Percentiles rank a stretch among this genome's conserved stretches.
These are phyloP conservation scores for Aspergillus intermedius DNA, from an alignment of 2,329 filamentous ascomycete species.

Conservation along the genomic window DNA sequence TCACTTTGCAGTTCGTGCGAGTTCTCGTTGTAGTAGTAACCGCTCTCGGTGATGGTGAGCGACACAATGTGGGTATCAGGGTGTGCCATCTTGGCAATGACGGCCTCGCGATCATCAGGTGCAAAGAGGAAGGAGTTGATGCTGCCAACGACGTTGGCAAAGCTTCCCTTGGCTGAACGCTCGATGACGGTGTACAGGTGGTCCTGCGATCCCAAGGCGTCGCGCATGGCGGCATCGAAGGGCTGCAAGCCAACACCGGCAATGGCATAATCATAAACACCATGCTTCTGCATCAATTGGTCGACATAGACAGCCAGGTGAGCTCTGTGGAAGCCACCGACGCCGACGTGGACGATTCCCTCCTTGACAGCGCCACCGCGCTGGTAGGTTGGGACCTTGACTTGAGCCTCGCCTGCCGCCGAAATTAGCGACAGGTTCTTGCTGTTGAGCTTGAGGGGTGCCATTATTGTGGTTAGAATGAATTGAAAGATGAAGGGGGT, in stretches of 20 bases:
- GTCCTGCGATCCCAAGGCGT: constrained; percentile 44
- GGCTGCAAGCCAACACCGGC: constrained; percentile 48
- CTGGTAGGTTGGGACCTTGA: constrained; percentile 40
- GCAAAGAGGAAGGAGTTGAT: constrained; percentile 50
- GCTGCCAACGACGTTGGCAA: constrained; percentile 45
- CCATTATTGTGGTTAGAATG: constrained; percentile 14
- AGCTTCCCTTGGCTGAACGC: constrained; percentile 47
- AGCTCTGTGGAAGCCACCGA: constrained; percentile 51
- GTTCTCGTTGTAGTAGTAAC: constrained; percentile 55
- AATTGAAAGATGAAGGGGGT: not conserved
- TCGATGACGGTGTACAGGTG: constrained; percentile 50
- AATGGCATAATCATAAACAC: constrained; percentile 44
- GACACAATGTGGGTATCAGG: constrained; percentile 51
- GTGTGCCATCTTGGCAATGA: constrained; percentile 51
- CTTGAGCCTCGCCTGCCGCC: constrained; percentile 16
- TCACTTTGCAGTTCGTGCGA: constrained; percentile 47
- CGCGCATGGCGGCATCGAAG: constrained; percentile 48
- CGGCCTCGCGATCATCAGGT: constrained; percentile 46
- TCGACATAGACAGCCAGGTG: constrained; percentile 50
- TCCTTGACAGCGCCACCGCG: constrained; percentile 44
- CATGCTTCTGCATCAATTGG: constrained; percentile 43
- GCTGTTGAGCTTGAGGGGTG: constrained; percentile 35
- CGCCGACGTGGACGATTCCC: constrained; percentile 50
- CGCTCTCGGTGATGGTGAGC: constrained; percentile 51
- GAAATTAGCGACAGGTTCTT: constrained; percentile 34